Conservation (phyloP, 1,284 basidiomycete genomes). For the Tetrapyrgos nigripes region DNA sequence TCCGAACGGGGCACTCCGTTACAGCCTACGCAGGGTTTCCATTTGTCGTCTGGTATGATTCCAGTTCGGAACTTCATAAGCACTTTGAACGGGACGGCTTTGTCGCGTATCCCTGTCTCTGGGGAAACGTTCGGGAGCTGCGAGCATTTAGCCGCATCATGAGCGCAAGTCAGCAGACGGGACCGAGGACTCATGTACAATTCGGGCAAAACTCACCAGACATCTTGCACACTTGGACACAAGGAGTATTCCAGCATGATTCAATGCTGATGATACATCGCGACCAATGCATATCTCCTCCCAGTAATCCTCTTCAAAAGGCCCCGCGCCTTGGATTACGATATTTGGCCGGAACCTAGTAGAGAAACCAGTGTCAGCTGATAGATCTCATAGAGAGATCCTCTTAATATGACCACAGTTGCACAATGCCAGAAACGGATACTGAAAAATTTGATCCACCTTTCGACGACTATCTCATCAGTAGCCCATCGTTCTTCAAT, state of each 20-base stretch:
- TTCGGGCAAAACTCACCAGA: conserved; percentile 54
- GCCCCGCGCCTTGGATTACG: conserved; percentile 61
- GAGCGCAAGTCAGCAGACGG: neutral
- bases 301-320: conserved; percentile 59
- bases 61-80: conserved; percentile 71
- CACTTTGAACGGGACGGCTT: conserved; percentile 76
- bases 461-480: conserved; percentile 61
- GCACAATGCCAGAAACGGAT: neutral
- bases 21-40: conserved; percentile 67
- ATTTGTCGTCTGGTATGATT: conserved; percentile 51
- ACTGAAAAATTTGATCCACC: conserved; percentile 43
- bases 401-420: neutral
- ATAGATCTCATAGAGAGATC: conserved; percentile 14
- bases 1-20: conserved; percentile 40
- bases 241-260: conserved; percentile 51
- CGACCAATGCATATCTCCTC: conserved; percentile 59
- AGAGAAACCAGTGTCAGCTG: conserved; percentile 16
- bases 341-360: conserved; percentile 77
- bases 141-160: conserved; percentile 3
- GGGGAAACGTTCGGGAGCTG: conserved; percentile 79
- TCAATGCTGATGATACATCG: conserved; percentile 21
- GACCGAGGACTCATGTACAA: neutral
- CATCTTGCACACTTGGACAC: conserved; percentile 75
- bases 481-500: conserved; percentile 63
- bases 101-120: conserved; percentile 67